Base-by-base conservation (phyloP, 1,284 basidiomycete genomes). In the Microbotryomycetes sp. region DNA sequence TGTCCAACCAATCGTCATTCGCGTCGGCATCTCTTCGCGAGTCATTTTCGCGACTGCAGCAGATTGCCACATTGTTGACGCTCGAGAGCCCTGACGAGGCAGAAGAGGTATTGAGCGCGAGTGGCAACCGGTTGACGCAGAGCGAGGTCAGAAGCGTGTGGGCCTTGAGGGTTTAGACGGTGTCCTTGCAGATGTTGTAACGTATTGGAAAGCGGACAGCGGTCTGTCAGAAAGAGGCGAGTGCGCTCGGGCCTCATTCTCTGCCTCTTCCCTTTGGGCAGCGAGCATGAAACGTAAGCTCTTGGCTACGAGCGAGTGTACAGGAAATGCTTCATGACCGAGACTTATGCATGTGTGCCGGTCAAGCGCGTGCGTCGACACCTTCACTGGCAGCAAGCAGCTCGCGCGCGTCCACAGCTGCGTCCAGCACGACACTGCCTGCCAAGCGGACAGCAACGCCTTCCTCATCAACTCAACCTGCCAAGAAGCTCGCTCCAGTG, bases 21-120 rank as follows among this genome's bases (percentile, higher is more conserved):
- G 89, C 91, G 13, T 67, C 70, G 3, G 89, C 91, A 63, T 83
- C 87, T 6, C 55, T 78, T 2, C 79, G 94, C 61, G 93, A 97
- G 70, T 92, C 91, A 74, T 97, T 98, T 73, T 79, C 87, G 24
- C 80, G 94, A 23, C 76, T 99, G 60, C 91, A 94, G 72, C 96
- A 98, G 76, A 89, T 97, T 62, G 88, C 90, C 9, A 96, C 89
- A 4, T 76, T 97, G 45, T 77, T 98, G 53, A 97, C 96, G 74
- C 79, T 97, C 49, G 94, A 97, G 29, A 49, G 46, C 21, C 49
- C 52, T 7, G 67, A 66, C 3, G 67, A 69, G 50, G 67, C 65
- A 5, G 67, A 69, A 45, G 67, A 69, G 57, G 65, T 69, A 21
- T 45, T 66, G 29, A 56, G 52, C 31, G 65, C 65, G 47, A 53